phyloP scores from a whole-genome alignment of 1,284 basidiomycete species.

The Cystobasidium pallidum region DNA sequence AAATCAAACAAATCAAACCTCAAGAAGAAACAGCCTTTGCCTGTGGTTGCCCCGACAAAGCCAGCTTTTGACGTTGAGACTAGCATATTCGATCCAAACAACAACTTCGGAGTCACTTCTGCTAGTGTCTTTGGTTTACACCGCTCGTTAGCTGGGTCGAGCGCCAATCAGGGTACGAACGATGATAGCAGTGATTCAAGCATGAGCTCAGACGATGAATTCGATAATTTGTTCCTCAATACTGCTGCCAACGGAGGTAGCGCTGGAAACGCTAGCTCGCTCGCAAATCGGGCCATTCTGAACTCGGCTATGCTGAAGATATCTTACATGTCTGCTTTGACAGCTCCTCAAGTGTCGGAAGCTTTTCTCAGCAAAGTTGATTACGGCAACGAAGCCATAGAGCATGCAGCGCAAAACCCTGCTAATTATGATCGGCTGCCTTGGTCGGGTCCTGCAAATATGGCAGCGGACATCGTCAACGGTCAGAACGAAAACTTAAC shows the following conservation, averaged over 20 bases:
- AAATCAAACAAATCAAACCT: constrained; percentile 5
- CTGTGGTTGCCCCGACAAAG: neutral
- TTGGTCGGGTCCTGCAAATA: constrained; percentile 7
- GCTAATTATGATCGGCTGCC: constrained; percentile 30
- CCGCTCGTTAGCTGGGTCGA: neutral
- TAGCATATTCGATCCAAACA: constrained; percentile 31
- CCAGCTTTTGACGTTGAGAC: constrained; percentile 29
- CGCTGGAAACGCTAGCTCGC: neutral
- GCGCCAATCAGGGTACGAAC: neutral
- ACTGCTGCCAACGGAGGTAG: neutral
- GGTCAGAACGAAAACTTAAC: neutral
- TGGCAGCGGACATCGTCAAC: neutral
- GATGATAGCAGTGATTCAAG: constrained; percentile 23
- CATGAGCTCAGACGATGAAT: constrained; percentile 6
- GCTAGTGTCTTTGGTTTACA: neutral
- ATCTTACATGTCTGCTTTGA: neutral
- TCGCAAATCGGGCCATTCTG: neutral
- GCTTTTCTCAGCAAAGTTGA: constrained; percentile 15
- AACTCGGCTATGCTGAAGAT: neutral
- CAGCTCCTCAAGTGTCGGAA: constrained; percentile 17
- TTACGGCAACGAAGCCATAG: constrained; percentile 23
- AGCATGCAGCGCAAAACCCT: constrained; percentile 24
- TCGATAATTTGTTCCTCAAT: neutral
- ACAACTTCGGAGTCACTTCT: constrained; percentile 14
- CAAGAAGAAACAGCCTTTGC: constrained; percentile 11